Evolutionary conservation across 495 filamentous ascomycete genomes (phyloP).

Genomic region (Podospora tetraspora): DNA sequence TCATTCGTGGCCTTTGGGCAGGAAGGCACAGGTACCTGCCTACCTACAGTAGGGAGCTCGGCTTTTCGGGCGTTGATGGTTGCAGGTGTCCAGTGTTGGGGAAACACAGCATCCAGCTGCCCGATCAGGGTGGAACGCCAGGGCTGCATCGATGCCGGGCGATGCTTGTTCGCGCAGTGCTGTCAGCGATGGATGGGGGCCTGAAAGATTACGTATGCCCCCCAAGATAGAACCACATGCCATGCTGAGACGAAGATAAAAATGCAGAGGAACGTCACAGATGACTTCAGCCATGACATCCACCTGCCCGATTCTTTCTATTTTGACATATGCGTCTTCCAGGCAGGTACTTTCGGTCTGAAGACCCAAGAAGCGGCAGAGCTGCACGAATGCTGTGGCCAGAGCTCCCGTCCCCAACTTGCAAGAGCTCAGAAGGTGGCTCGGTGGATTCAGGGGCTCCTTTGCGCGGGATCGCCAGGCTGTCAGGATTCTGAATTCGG

Average conservation of each 20-base stretch:
- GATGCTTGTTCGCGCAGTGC: neutral
- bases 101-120: neutral
- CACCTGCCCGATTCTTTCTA: neutral
- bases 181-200: neutral
- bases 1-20: neutral
- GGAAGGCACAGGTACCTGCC: neutral
- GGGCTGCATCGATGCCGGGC: neutral
- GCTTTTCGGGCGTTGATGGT: neutral
- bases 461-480: constrained; percentile 12
- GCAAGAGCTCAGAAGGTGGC: neutral
- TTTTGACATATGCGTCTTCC: neutral
- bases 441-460: constrained; percentile 2
- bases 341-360: neutral
- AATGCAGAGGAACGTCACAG: neutral
- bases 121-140: neutral
- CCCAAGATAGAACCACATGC: neutral
- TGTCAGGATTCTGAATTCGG: constrained; percentile 15
- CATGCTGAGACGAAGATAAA: neutral
- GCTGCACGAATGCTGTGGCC: constrained; percentile 2
- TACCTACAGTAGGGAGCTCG: no score
- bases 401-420: constrained; percentile 1
- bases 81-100: neutral
- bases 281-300: neutral
- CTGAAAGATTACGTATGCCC: neutral
- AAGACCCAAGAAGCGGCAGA: neutral